Percentiles rank a stretch among this genome's conserved stretches.
Conservation (phyloP, 768 basidiomycete species). For the Lepiota venenata region DNA sequence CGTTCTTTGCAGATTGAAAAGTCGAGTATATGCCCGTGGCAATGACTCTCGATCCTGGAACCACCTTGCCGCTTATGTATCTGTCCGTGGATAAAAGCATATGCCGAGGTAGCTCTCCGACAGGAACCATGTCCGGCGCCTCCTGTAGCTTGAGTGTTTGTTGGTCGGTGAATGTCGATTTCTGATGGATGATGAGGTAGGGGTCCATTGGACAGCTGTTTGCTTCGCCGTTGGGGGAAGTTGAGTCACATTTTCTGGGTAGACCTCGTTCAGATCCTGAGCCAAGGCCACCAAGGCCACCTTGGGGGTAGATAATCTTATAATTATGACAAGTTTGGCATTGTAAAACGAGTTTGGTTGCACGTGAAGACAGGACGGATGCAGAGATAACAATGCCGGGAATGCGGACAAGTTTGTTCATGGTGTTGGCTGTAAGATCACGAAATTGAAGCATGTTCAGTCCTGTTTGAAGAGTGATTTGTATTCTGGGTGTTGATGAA, state of each 20-base stretch:
- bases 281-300: constrained; percentile 84
- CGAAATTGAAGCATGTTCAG: constrained; percentile 93
- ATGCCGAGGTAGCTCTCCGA: constrained; percentile 95
- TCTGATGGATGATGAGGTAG: constrained; percentile 92
- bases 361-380: constrained; percentile 88
- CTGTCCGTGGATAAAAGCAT: constrained; percentile 91
- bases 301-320: constrained; percentile 73
- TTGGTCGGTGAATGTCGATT: constrained; percentile 93
- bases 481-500: constrained; percentile 60
- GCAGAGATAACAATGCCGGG: constrained; percentile 99
- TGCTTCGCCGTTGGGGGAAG: constrained; percentile 74
- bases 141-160: constrained; percentile 97
- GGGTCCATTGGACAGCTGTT: constrained; percentile 97
- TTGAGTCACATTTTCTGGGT: constrained; percentile 85
- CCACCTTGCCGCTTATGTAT: constrained; percentile 87
- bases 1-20: constrained; percentile 85
- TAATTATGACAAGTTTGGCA: constrained; percentile 87
- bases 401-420: constrained; percentile 94
- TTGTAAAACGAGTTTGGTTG: constrained; percentile 88
- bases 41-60: constrained; percentile 93
- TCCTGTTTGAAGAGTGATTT: constrained; percentile 86
- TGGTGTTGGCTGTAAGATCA: constrained; percentile 88
- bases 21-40: constrained; percentile 98
- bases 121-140: constrained; percentile 99
- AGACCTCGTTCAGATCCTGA: constrained; percentile 81